Conservation (phyloP, 2,329 filamentous ascomycete genomes). For the Colletotrichum musae region DNA sequence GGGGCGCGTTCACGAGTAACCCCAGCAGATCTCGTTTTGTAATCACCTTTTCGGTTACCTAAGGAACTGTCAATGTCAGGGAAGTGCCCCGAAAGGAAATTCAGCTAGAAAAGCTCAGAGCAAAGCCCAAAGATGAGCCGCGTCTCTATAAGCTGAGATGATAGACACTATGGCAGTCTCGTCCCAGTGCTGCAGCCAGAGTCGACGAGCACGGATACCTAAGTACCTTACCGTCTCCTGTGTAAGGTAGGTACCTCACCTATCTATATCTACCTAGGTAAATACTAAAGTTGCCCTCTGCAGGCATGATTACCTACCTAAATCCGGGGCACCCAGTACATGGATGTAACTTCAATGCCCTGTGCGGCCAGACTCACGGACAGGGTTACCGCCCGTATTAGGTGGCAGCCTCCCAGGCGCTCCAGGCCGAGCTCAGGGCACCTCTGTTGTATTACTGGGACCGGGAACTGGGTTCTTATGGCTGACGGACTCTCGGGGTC, state of each 20-base stretch:
- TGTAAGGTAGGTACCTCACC: background rate
- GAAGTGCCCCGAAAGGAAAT: background rate
- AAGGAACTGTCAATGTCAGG: constrained; percentile 7
- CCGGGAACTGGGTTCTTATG: constrained; percentile 25
- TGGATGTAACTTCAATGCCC: no score
- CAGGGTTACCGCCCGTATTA: no score
- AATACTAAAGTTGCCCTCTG: background rate
- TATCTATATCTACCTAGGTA: background rate
- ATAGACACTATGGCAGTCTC: background rate
- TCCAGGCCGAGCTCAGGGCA: constrained; percentile 8
- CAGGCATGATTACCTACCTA: background rate
- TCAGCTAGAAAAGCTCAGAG: background rate
- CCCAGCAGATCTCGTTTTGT: no score
- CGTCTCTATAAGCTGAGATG: constrained; percentile 1
- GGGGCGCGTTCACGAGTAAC: no score
- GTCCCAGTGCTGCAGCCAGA: background rate
- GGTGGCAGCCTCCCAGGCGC: no score
- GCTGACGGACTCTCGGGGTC: constrained; percentile 33
- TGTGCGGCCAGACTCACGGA: no score
- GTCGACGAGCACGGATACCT: background rate
- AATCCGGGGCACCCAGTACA: no score
- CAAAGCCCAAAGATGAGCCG: constrained; percentile 9
- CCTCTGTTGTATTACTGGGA: background rate
- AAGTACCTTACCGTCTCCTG: background rate
- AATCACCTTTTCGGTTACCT: constrained; percentile 7